Base-by-base conservation (phyloP, 768 basidiomycete genomes). In the Trametes maxima region DNA sequence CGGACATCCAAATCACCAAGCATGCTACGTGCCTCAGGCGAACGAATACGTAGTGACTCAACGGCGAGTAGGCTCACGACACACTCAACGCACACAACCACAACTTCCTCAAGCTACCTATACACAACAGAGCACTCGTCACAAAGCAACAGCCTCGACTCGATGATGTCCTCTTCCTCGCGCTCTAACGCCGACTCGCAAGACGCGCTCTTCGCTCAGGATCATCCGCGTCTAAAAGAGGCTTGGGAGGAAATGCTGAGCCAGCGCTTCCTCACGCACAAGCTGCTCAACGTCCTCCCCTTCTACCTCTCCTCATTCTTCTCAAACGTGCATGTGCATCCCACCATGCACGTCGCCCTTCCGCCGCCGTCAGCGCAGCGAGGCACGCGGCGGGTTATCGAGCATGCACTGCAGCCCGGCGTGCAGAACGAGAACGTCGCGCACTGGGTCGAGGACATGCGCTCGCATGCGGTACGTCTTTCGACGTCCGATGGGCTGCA, bases 241-340 rank as follows among this genome's bases (percentile, higher is more conserved):
- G 83, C 87, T 5, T 90, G 89, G 87, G 83, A 85, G 54, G 79
- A 80, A 42, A 88, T 90, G 87, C 79, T 90, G 28, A 70, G 79
- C 45, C 76, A 72, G 22, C 77, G 83, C 17, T 88, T 88, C 67
- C 74, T 90, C 36, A 74, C 83, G 0, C 70, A 81, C 8, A 81
- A 81, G 19, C 69, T 85, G 7, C 74, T 85, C 61, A 80, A 84
- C 17, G 78, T 89, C 52, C 78, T 90, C 51, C 87, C 87, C 0
- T 87, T 90, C 63, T 87, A 90, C 66, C 76, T 91, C 39, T 82
- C 81, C 1, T 74, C 79, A 17, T 80, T 79, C 54, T 90, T 90
- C 65, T 68, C 70, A 10, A 80, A 84, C 48, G 78, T 87, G 47
- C 79, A 79, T 64, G 74, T 79, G 2, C 78, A 82, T 64, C 77